Evolutionary conservation across 106 monocot genomes (phyloP).

Genomic region (Platanthera guangdongensis): DNA sequence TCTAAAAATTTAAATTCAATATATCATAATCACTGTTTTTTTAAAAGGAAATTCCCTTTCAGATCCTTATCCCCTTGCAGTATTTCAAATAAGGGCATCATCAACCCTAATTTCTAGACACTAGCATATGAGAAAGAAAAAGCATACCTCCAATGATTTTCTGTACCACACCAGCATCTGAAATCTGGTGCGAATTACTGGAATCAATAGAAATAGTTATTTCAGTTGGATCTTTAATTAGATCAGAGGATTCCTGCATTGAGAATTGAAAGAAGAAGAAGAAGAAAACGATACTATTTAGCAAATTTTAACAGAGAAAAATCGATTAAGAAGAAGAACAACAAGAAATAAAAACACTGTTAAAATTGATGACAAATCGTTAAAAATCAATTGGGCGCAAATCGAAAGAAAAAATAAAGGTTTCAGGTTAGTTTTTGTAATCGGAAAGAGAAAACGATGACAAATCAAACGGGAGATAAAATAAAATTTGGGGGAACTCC

Average conservation of each 20-base stretch:
- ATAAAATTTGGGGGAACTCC: not conserved
- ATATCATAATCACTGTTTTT: not conserved
- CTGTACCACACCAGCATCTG: not conserved
- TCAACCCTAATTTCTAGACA: not conserved
- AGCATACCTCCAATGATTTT: slow-evolving; percentile 14
- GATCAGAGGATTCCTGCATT: slow-evolving; percentile 24
- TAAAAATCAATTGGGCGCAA: no score
- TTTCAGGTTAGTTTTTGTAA: not conserved
- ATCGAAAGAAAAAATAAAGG: not conserved
- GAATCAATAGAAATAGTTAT: slow-evolving; percentile 18
- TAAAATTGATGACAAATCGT: no score
- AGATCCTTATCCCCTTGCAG: not conserved
- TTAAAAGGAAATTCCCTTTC: not conserved
- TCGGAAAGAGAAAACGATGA: not conserved
- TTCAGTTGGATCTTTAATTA: slow-evolving; percentile 29
- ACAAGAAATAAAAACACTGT: not conserved
- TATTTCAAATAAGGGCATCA: not conserved
- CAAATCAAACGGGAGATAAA: not conserved
- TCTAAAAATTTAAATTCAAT: not conserved
- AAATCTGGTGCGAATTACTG: slow-evolving; percentile 22
- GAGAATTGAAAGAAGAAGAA: not conserved
- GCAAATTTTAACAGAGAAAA: not conserved
- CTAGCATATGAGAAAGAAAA: not conserved
- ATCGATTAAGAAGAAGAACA: not conserved
- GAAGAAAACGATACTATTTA: not conserved